Conservation (phyloP, 257 asterid genomes). For the Gardenia jasminoides region DNA sequence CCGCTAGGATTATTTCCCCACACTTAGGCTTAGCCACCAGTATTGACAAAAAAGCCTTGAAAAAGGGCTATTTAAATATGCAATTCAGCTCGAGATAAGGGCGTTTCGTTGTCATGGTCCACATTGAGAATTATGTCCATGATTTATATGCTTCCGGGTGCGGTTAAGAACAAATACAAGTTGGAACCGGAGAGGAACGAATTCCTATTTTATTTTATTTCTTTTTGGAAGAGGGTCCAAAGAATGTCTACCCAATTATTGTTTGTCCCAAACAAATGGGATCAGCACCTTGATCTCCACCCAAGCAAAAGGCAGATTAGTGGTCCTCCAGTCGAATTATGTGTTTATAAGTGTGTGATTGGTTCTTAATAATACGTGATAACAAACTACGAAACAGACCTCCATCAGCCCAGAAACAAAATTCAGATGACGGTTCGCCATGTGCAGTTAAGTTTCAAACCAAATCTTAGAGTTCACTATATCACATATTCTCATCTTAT, state of each 20-base stretch:
- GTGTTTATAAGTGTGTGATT: not conserved
- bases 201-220: not conserved
- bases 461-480: too few relatives aligned
- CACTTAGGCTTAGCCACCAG: not conserved
- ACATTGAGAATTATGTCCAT: not conserved
- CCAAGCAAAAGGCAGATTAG: not conserved
- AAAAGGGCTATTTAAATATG: slow-evolving; percentile 3
- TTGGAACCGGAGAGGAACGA: not conserved
- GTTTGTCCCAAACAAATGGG: slow-evolving; percentile 24
- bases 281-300: slow-evolving; percentile 16
- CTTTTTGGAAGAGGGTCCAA: slow-evolving; percentile 13
- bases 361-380: not conserved
- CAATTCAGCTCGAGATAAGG: slow-evolving; percentile 10
- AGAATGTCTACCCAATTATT: slow-evolving; percentile 25
- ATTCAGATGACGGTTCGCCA: not conserved
- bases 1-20: slow-evolving; percentile 1
- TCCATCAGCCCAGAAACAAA: not conserved
- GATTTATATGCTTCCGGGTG: not conserved
- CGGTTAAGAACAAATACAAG: not conserved
- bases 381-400: not conserved
- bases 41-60: not conserved
- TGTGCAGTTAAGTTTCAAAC: not conserved
- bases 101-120: slow-evolving; percentile 11
- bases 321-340: slow-evolving; percentile 21
- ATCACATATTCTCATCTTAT: too few relatives aligned